These are phyloP conservation scores for Fusarium sp. DNA, from an alignment of 2,329 filamentous ascomycete species.

Conservation along the genomic window DNA sequence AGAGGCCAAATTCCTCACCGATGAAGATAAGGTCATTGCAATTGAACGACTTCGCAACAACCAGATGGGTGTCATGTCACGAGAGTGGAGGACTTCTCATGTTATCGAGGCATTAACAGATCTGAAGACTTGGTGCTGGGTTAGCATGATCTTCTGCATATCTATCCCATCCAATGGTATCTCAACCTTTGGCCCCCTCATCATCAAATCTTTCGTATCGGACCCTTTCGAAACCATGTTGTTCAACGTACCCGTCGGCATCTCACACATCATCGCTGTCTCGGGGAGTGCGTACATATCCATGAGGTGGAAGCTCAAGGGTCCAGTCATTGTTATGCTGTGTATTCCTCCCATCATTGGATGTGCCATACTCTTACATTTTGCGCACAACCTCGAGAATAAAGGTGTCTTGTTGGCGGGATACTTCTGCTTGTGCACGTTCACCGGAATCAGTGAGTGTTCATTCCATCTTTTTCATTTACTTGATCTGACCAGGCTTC, in stretches of 20 bases:
- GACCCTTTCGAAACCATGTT: slow-evolving; percentile 70
- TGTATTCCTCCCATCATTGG: slow-evolving; percentile 72
- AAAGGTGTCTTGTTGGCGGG: slow-evolving; percentile 67
- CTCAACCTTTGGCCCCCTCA: slow-evolving; percentile 71
- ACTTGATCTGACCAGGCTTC: slow-evolving; percentile 32
- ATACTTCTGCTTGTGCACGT: slow-evolving; percentile 72
- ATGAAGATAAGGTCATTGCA: slow-evolving; percentile 66
- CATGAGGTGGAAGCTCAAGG: slow-evolving; percentile 69
- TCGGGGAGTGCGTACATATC: slow-evolving; percentile 70
- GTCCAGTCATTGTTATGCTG: slow-evolving; percentile 67
- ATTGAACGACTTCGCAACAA: slow-evolving; percentile 69
- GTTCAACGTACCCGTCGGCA: slow-evolving; percentile 73
- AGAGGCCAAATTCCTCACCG: slow-evolving; percentile 65
- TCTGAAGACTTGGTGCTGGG: slow-evolving; percentile 73
- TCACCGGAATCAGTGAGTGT: slow-evolving; percentile 59
- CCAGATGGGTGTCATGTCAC: slow-evolving; percentile 68
- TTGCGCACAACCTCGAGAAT: slow-evolving; percentile 62
- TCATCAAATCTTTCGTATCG: slow-evolving; percentile 72
- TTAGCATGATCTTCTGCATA: slow-evolving; percentile 68
- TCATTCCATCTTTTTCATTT: slow-evolving; percentile 26
- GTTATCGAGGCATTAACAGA: slow-evolving; percentile 68
- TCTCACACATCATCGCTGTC: slow-evolving; percentile 72
- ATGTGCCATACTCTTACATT: slow-evolving; percentile 66
- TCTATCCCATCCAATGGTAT: slow-evolving; percentile 71
- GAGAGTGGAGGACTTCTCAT: slow-evolving; percentile 67